phyloP scores from a whole-genome alignment of 2,329 filamentous ascomycete genomes.

The Penicillium psychrosexuale region DNA sequence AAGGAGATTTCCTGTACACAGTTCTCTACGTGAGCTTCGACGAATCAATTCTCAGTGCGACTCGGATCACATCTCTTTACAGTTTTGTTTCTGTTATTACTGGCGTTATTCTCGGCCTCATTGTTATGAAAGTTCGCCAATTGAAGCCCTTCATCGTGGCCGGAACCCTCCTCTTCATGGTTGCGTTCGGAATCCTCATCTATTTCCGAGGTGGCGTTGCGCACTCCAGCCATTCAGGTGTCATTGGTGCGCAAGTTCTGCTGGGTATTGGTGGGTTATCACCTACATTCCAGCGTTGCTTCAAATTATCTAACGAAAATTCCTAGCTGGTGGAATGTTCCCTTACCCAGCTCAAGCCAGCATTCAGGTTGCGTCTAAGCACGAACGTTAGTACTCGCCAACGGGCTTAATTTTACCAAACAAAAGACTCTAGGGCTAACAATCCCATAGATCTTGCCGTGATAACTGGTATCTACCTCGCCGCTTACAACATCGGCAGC shows the following conservation, averaged over 20 bases:
- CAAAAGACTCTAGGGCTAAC: neutral
- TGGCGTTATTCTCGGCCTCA: slow-evolving; percentile 55
- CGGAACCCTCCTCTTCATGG: slow-evolving; percentile 60
- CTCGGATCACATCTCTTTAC: slow-evolving; percentile 60
- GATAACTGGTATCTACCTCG: slow-evolving; percentile 61
- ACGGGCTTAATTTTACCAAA: neutral
- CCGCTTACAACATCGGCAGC: slow-evolving; percentile 61
- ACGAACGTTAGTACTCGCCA: slow-evolving; percentile 40
- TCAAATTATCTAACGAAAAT: neutral
- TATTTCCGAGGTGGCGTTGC: slow-evolving; percentile 56
- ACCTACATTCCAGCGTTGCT: neutral
- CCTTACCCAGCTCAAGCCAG: slow-evolving; percentile 51
- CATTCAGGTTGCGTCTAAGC: slow-evolving; percentile 51
- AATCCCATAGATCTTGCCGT: slow-evolving; percentile 54
- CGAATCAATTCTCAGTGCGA: slow-evolving; percentile 56
- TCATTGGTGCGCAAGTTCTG: slow-evolving; percentile 62
- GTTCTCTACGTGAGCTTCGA: slow-evolving; percentile 61
- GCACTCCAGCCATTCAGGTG: slow-evolving; percentile 49
- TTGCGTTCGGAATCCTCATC: slow-evolving; percentile 65
- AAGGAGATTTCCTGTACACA: slow-evolving; percentile 63
- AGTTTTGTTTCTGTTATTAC: slow-evolving; percentile 56
- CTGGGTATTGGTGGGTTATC: slow-evolving; percentile 53
- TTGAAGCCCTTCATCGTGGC: slow-evolving; percentile 63
- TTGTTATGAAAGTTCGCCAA: slow-evolving; percentile 57
- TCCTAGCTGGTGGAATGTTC: slow-evolving; percentile 58